Evolutionary conservation across 2,329 filamentous ascomycete species (phyloP), one percentile per base, ranked within the genome.

Genomic region (Chrysoporthe austroafricana): DNA sequence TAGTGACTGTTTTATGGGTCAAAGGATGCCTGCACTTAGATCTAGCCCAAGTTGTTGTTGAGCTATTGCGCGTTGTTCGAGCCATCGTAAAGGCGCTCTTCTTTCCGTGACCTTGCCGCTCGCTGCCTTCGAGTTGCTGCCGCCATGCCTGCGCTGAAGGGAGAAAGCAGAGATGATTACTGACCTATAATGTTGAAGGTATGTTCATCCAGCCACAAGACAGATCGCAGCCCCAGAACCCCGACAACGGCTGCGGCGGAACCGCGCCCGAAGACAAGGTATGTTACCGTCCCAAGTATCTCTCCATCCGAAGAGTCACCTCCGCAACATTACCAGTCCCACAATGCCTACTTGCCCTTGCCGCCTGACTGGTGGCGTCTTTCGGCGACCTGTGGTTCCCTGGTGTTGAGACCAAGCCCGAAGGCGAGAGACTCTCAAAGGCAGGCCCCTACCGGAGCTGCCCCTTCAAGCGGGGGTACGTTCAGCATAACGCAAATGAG

Each of bases 311-410:
- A n/a, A 18, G 11, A 36, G 36, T 59, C n/a, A 59, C 56, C 56
- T 57, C 54, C 16, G 11, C 56, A 26, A 36, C 56, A 5, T 16
- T 16, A 21, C 56, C n/a, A 7, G 18, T 59, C 56, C 56, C 36
- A 43, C 36, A 59, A 42, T 59, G 56, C 56, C 18, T 59, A 59
- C 9, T 59, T 59, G 36, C 21, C 56, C 36, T 39, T 32, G 56
- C n/a, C 36, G 36, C 56, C 26, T 43, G 56, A 59, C 36, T 59
- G 56, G 56, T 59, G 56, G 56, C n/a, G 56, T 59, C 56, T 59
- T 42, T 59, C 56, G 32, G 56, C 26, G 56, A 59, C 56, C 56
- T 59, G 56, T 59, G 56, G 9, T 21, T 59, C n/a, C 56, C n/a
- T 5, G 54, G 26, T 21, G n/a, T 54, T 54, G 50, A 54, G 50